A percentile compares a stretch with the other conserved stretches of the same genome.
These are phyloP conservation scores for Colletotrichum kahawae DNA, from an alignment of 2,329 filamentous ascomycete species.

Conservation along the genomic window DNA sequence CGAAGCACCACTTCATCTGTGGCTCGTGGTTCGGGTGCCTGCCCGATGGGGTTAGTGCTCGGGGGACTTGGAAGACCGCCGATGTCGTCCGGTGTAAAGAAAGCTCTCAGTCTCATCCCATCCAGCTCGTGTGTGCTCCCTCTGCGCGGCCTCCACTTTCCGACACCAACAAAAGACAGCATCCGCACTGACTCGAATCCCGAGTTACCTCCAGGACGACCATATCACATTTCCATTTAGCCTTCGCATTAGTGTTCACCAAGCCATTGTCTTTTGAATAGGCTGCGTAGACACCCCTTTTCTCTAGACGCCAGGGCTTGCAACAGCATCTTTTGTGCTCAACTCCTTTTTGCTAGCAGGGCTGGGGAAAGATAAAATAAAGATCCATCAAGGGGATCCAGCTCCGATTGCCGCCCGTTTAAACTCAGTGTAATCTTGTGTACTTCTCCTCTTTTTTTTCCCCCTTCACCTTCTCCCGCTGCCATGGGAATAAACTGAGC, in stretches of 20 bases:
- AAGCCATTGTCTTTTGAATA: neutral
- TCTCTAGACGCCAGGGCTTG: neutral
- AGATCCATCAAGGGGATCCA: neutral
- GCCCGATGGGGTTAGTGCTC: neutral
- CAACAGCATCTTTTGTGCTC: neutral
- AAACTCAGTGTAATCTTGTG: neutral
- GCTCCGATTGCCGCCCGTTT: conserved; percentile 1
- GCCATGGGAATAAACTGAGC: conserved; percentile 8
- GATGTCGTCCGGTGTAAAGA: conserved; percentile 16
- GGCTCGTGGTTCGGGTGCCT: neutral
- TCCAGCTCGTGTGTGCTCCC: neutral
- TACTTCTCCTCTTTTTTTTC: neutral
- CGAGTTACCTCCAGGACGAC: conserved; percentile 12
- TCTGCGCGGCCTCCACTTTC: conserved; percentile 9
- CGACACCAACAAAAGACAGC: neutral
- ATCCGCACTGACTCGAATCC: conserved; percentile 8
- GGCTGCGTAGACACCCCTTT: neutral
- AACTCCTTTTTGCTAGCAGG: neutral
- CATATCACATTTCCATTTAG: neutral
- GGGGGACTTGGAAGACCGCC: neutral
- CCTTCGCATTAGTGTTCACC: neutral
- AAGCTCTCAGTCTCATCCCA: neutral
- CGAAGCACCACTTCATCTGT: neutral
- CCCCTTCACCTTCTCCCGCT: neutral
- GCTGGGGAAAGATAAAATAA: neutral